These are phyloP conservation scores for Erythrobasidium yunnanense DNA, from an alignment of 768 basidiomycete genomes.

Conservation along the genomic window DNA sequence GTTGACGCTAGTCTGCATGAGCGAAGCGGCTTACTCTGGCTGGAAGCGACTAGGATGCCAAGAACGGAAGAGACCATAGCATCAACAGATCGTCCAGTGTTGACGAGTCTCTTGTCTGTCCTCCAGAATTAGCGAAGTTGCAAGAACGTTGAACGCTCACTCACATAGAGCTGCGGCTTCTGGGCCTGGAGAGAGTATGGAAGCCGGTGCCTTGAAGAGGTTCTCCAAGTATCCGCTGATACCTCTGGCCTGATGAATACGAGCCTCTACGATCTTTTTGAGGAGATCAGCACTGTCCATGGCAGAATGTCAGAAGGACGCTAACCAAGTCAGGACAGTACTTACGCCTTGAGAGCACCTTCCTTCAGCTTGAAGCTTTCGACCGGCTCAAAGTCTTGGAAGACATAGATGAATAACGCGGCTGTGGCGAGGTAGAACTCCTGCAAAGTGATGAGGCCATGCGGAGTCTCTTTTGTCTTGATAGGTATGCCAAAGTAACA, in stretches of 20 bases:
- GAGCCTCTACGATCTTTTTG: conserved; percentile 9
- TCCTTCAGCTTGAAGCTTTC: conserved; percentile 6
- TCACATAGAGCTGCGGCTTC: background rate
- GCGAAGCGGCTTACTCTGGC: background rate
- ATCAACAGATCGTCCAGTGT: background rate
- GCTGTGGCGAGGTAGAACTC: conserved; percentile 3
- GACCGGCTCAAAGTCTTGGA: background rate
- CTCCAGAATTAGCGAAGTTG: background rate
- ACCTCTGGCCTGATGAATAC: background rate
- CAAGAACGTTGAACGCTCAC: background rate
- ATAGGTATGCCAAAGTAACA: conserved; percentile 18
- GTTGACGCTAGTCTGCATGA: background rate
- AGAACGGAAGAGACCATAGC: background rate
- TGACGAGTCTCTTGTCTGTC: background rate
- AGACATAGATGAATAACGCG: conserved; percentile 19
- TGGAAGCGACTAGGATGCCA: background rate
- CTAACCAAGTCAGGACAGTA: too few relatives aligned
- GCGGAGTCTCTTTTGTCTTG: conserved; percentile 22
- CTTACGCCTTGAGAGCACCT: conserved; percentile 15
- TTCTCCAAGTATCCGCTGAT: background rate
- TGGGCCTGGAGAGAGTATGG: background rate
- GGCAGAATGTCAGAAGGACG: background rate
- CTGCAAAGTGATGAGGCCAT: background rate
- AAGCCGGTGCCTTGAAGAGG: background rate
- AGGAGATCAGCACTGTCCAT: background rate